phyloP scores from a whole-genome alignment of 805 yeast genomes.

The Schwanniomyces polymorphus region DNA sequence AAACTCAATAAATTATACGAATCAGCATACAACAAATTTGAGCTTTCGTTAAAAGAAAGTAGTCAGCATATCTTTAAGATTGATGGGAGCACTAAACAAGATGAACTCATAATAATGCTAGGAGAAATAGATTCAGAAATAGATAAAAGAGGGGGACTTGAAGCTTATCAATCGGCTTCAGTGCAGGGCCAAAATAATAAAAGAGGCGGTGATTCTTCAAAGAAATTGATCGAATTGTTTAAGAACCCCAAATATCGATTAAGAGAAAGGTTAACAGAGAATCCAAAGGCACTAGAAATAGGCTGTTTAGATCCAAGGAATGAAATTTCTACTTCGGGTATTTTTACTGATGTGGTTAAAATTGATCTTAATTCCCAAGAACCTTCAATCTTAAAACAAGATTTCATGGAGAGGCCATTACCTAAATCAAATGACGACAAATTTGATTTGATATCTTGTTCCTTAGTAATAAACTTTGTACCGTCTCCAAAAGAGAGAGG shows the following conservation, averaged over 20 bases:
- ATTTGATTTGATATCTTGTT: slow-evolving; percentile 74
- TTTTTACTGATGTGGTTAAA: slow-evolving; percentile 53
- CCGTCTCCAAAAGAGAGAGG: slow-evolving; percentile 73
- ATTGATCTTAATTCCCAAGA: slow-evolving; percentile 84
- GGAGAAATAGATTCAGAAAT: slow-evolving; percentile 65
- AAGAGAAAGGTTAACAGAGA: not conserved
- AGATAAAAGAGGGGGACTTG: slow-evolving; percentile 68
- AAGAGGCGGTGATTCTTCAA: slow-evolving; percentile 93
- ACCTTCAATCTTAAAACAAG: slow-evolving; percentile 70
- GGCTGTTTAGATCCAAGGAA: slow-evolving; percentile 78
- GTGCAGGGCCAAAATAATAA: slow-evolving; percentile 73
- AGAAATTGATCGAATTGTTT: slow-evolving; percentile 73
- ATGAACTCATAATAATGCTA: slow-evolving; percentile 26
- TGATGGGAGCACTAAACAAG: slow-evolving; percentile 8
- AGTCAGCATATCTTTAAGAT: slow-evolving; percentile 15
- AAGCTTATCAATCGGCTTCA: slow-evolving; percentile 82
- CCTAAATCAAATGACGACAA: slow-evolving; percentile 48
- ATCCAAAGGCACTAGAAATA: slow-evolving; percentile 64
- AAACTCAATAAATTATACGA: slow-evolving; percentile 3
- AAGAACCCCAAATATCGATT: slow-evolving; percentile 23
- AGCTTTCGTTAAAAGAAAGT: slow-evolving; percentile 3
- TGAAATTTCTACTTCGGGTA: slow-evolving; percentile 57
- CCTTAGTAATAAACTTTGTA: slow-evolving; percentile 86
- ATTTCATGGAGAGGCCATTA: slow-evolving; percentile 75
- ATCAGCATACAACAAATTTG: slow-evolving; percentile 2